A percentile compares a stretch with the other conserved stretches of the same genome.
These are phyloP conservation scores for Tubosaeta sp. DNA, from an alignment of 768 basidiomycete genomes.

Conservation along the genomic window DNA sequence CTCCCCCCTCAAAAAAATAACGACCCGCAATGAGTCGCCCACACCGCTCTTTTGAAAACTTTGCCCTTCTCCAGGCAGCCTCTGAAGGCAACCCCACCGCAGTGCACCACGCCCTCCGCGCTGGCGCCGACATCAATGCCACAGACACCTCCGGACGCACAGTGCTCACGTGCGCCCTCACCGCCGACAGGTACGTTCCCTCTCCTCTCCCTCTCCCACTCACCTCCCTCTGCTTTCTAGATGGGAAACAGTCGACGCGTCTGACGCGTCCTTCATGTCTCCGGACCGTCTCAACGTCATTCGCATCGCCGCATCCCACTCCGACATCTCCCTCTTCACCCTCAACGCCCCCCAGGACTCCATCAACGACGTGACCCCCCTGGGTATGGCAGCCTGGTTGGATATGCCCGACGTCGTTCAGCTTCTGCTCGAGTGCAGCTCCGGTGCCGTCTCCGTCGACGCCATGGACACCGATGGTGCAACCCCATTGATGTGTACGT, in stretches of 20 bases:
- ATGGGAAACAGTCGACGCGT: constrained; percentile 67
- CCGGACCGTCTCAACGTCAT: constrained; percentile 54
- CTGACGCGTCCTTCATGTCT: constrained; percentile 65
- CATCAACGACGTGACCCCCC: constrained; percentile 70
- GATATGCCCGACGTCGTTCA: constrained; percentile 58
- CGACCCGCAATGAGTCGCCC: constrained; percentile 35
- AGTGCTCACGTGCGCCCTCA: constrained; percentile 63
- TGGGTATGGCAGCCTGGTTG: constrained; percentile 78
- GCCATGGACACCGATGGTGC: constrained; percentile 72
- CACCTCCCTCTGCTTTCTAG: constrained; percentile 30
- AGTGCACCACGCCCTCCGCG: constrained; percentile 48
- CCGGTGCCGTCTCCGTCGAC: constrained; percentile 63
- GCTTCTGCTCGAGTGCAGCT: constrained; percentile 58
- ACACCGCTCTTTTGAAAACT: constrained; percentile 38
- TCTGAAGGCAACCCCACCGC: constrained; percentile 52
- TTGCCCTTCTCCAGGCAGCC: constrained; percentile 50
- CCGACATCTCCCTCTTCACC: constrained; percentile 60
- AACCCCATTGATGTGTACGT: constrained; percentile 82
- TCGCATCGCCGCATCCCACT: constrained; percentile 49
- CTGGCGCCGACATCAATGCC: constrained; percentile 67
- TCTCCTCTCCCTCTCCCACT: not conserved
- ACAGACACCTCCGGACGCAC: constrained; percentile 58
- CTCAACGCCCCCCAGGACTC: constrained; percentile 70
- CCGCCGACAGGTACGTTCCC: constrained; percentile 61
- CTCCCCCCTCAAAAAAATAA: constrained; percentile 6